Conservation (phyloP, 441 rosid species). For the Geranium incanum region DNA sequence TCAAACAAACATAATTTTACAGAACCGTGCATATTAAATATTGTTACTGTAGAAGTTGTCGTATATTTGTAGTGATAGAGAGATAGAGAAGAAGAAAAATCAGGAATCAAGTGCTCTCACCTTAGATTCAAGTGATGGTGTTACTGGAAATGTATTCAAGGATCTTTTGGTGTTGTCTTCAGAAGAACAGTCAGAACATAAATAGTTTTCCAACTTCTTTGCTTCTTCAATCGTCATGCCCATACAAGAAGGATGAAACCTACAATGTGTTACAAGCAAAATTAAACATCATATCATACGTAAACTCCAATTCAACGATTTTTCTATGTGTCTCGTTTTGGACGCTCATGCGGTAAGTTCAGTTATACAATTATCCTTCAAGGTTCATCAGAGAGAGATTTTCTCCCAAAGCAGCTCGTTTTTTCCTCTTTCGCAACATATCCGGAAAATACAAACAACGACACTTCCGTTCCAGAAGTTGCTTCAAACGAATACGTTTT, state of each 20-base stretch:
- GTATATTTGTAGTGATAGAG: too few species aligned
- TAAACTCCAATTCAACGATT: too few species aligned
- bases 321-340: not conserved
- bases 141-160: conserved; percentile 39
- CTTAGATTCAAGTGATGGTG: conserved; percentile 56
- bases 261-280: conserved; percentile 17
- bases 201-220: conserved; percentile 63
- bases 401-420: not conserved
- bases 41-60: too few species aligned
- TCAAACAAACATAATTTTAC: not conserved
- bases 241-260: conserved; percentile 77
- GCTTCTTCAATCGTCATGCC: conserved; percentile 89
- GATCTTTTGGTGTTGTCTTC: conserved; percentile 58
- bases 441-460: too few species aligned
- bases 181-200: conserved; percentile 71
- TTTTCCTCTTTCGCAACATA: not conserved
- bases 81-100: not conserved
- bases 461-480: not conserved
- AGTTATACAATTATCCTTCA: too few species aligned
- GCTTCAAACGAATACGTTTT: not conserved
- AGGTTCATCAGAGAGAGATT: not conserved
- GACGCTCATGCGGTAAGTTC: not conserved
- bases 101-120: conserved; percentile 26
- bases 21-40: too few species aligned
- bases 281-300: too few species aligned